Percentiles rank a stretch among this genome's conserved stretches.
Conservation (phyloP, 129 eudicot genomes). For the Flaveria linearis region DNA sequence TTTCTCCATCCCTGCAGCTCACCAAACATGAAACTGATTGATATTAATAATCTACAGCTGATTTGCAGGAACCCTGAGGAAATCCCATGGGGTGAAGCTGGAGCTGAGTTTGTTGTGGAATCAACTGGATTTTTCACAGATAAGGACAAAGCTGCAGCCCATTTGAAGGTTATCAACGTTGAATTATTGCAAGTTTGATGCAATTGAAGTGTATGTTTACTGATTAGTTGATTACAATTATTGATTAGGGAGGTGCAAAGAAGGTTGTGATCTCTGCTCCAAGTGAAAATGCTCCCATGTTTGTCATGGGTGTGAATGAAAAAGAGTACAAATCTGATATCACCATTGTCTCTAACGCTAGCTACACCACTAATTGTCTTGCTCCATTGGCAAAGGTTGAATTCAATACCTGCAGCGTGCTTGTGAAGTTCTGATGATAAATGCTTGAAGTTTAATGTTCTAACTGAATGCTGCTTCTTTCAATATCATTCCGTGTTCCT, state of each 20-base stretch:
- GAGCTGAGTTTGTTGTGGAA: constrained; percentile 78
- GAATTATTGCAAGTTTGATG: constrained; percentile 7
- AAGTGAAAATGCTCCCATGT: constrained; percentile 80
- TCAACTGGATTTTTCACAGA: constrained; percentile 79
- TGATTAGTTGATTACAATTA: constrained; percentile 5
- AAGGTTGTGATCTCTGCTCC: constrained; percentile 88
- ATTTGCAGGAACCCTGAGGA: constrained; percentile 66
- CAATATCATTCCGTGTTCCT: constrained; percentile 90
- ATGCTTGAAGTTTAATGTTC: neutral
- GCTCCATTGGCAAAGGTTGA: constrained; percentile 73
- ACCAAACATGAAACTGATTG: constrained; percentile 11
- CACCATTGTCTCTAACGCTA: constrained; percentile 76
- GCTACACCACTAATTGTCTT: constrained; percentile 87
- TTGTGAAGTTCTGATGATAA: neutral
- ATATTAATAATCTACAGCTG: neutral
- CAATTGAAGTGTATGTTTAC: neutral
- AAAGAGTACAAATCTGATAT: constrained; percentile 67
- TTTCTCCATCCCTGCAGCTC: constrained; percentile 15
- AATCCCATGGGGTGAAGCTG: constrained; percentile 84
- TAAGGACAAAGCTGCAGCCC: constrained; percentile 79
- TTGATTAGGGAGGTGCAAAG: constrained; percentile 79
- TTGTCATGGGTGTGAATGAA: constrained; percentile 86
- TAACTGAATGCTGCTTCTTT: constrained; percentile 61
- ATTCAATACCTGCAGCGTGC: neutral
- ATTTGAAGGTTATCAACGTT: constrained; percentile 48